phyloP scores from a whole-genome alignment of 2,329 filamentous ascomycete species.

The Penicillium griseofulvum region DNA sequence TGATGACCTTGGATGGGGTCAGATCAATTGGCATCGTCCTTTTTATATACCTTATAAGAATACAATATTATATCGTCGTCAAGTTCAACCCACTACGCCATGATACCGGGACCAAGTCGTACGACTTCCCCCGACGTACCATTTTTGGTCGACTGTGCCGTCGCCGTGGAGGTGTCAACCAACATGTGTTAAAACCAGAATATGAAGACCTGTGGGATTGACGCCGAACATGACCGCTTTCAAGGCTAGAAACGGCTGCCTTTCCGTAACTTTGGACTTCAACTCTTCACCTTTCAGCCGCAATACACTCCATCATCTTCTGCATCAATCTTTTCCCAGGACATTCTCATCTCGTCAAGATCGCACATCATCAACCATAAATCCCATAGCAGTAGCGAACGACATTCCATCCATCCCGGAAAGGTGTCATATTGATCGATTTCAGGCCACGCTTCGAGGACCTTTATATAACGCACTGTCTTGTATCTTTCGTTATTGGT shows the following conservation, averaged over 20 bases:
- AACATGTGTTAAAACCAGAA: too few species aligned
- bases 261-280: too few species aligned
- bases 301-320: neutral
- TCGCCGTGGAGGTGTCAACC: conserved; percentile 44
- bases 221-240: too few species aligned
- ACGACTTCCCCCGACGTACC: conserved; percentile 28
- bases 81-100: neutral
- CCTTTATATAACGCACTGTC: conserved; percentile 9
- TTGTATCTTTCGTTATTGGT: too few species aligned
- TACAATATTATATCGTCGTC: neutral
- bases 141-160: conserved; percentile 39
- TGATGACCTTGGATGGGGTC: conserved; percentile 33
- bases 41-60: too few species aligned
- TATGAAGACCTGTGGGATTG: too few species aligned
- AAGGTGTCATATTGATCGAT: conserved; percentile 10
- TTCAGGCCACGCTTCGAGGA: conserved; percentile 12
- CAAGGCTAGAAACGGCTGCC: too few species aligned
- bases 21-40: conserved; percentile 42
- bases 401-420: conserved; percentile 13
- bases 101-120: conserved; percentile 23
- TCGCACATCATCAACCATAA: neutral
- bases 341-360: neutral
- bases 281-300: too few species aligned
- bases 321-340: neutral
- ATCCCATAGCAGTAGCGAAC: neutral